Evolutionary conservation across 225 moss, liverwort and hornwort species (phyloP), one percentile per base, ranked within the genome.

Genomic region (Neckera pumila): DNA sequence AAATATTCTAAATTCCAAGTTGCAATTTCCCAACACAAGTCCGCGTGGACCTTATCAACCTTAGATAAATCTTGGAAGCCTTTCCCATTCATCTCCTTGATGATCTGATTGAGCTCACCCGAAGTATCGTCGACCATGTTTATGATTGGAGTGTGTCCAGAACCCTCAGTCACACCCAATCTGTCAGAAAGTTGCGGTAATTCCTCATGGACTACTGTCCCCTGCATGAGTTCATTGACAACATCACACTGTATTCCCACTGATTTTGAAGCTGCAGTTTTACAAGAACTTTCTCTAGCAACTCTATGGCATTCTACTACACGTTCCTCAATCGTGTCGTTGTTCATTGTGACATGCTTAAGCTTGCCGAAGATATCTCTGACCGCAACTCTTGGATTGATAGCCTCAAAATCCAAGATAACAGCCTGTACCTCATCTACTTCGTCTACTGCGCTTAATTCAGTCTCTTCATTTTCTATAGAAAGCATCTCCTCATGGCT

Each of bases 341-440:
- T 90, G 72, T 84, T 64, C 74, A 72, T 16, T 62, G 38, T 56
- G 66, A 77, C 51, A 86, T 49, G 40, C 36, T 77, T 60, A 78
- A 65, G 80, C 74, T 90, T 80, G 80, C 84, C 65, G 33, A 87
- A 63, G 38, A 80, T 45, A 74, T 90, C 87, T 63, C 74, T 63
- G 47, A 65, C 84, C 65, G 62, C 75, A 85, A 84, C 87, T 40
- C 42, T 61, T 64, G 84, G 84, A 58, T 47, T 74, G 27, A 58
- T 33, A 75, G 80, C 31, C 80, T 85, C 87, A 75, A 87, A 90
- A 80, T 87, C 28, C 87, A 87, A 80, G 58, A 87, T 36, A 73
- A 84, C 80, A 90, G 85, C 90, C 65, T 90, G 84, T 64, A 87
- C 71, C 65, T 90, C 87, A 83, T 90, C 90, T 63, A 90, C 42